Evolutionary conservation across 768 basidiomycete genomes (phyloP).

Genomic region (Rubroboletus satanas): DNA sequence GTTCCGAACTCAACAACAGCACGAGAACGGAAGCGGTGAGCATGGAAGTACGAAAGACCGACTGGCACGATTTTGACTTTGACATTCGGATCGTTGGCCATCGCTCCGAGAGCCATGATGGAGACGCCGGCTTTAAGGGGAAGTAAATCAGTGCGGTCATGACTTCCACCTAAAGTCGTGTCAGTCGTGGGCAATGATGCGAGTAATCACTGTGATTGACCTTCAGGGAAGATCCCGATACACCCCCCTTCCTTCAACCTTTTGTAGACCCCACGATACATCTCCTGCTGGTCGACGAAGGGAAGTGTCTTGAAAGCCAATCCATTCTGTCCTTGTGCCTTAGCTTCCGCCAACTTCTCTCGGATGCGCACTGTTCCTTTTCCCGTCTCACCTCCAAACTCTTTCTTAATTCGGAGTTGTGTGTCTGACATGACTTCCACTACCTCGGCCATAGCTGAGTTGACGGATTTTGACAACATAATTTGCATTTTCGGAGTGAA

Average conservation of each 20-base stretch:
- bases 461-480: constrained; percentile 76
- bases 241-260: constrained; percentile 79
- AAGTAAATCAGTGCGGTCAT: constrained; percentile 93
- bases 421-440: constrained; percentile 87
- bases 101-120: constrained; percentile 96
- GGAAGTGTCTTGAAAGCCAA: constrained; percentile 81
- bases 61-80: constrained; percentile 92
- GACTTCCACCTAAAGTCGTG: constrained; percentile 77
- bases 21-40: constrained; percentile 87
- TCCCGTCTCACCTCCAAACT: constrained; percentile 79
- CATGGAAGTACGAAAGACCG: constrained; percentile 70
- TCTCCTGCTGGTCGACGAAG: constrained; percentile 88
- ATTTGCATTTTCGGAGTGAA: constrained; percentile 80
- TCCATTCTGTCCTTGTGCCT: constrained; percentile 53
- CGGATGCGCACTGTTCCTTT: constrained; percentile 64
- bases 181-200: neutral
- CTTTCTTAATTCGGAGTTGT: constrained; percentile 76
- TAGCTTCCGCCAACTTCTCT: constrained; percentile 62
- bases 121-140: constrained; percentile 97
- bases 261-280: constrained; percentile 92
- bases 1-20: constrained; percentile 96
- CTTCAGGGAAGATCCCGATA: constrained; percentile 98
- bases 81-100: constrained; percentile 84
- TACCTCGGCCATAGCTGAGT: constrained; percentile 77
- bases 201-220: constrained; percentile 38